A percentile compares a stretch with the other conserved stretches of the same genome.
These are phyloP conservation scores for Ziziphus jujuba DNA, from an alignment of 306 rosid species.

Conservation along the genomic window DNA sequence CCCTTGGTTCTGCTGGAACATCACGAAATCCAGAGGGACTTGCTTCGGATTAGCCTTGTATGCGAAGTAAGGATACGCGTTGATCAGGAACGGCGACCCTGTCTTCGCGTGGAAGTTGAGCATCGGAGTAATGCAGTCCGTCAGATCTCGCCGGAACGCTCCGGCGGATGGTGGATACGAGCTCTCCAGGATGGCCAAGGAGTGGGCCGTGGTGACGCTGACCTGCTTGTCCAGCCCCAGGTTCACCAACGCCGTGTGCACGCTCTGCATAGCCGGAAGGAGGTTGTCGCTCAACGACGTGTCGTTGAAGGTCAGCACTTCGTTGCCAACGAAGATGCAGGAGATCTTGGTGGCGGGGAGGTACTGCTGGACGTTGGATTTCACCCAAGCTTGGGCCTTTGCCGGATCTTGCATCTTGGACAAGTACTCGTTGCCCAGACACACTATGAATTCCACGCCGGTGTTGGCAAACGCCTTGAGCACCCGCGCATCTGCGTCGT, in stretches of 20 bases:
- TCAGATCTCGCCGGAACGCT: conserved; percentile 66
- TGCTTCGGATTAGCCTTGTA: conserved; percentile 79
- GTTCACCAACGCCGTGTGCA: conserved; percentile 65
- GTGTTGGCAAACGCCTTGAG: conserved; percentile 76
- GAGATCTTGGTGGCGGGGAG: conserved; percentile 77
- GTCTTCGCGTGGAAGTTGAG: conserved; percentile 70
- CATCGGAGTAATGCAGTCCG: conserved; percentile 53
- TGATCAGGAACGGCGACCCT: conserved; percentile 86
- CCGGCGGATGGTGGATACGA: conserved; percentile 93
- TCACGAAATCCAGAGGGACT: conserved; percentile 65
- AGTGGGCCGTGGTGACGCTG: conserved; percentile 74
- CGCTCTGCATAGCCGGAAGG: conserved; percentile 84
- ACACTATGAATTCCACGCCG: conserved; percentile 72
- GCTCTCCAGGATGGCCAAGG: conserved; percentile 64
- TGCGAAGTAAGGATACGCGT: conserved; percentile 96
- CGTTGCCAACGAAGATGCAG: conserved; percentile 89
- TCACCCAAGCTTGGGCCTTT: conserved; percentile 73
- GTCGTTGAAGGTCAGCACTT: conserved; percentile 85
- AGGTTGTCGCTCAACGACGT: conserved; percentile 50
- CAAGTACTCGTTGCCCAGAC: conserved; percentile 75
- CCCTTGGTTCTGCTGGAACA: conserved; percentile 82
- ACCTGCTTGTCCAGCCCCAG: conserved; percentile 67
- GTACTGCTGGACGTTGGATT: conserved; percentile 63
- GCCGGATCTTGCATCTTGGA: conserved; percentile 60
- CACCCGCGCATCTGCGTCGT: conserved; percentile 83